Conservation (phyloP, 2,329 filamentous ascomycete species). For the Sporothrix phasma region DNA sequence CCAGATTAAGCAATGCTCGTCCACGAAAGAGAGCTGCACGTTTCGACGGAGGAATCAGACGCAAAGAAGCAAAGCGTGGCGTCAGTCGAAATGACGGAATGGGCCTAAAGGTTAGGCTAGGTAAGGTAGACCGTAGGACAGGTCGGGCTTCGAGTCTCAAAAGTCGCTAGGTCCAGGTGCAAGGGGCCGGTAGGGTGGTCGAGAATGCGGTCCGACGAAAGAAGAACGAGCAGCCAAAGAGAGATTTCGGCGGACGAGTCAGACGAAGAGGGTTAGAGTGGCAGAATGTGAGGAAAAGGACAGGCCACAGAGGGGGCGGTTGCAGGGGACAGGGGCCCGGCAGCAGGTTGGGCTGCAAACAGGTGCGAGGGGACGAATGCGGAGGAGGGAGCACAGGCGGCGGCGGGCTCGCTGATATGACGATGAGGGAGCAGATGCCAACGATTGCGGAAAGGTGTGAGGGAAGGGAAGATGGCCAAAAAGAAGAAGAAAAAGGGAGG, state of each 20-base stretch:
- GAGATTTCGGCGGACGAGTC: background rate
- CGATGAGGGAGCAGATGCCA: background rate
- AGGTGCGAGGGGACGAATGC: background rate
- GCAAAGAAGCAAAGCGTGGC: background rate
- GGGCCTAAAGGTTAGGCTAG: background rate
- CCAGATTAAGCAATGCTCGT: background rate
- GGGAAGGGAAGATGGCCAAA: background rate
- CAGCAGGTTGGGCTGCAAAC: background rate
- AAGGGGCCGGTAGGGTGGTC: background rate
- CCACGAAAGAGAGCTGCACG: background rate
- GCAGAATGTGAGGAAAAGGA: background rate
- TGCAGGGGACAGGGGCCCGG: background rate
- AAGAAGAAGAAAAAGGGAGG: background rate
- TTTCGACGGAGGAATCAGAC: background rate
- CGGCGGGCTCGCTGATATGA: background rate
- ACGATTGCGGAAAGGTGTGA: background rate
- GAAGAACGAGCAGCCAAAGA: background rate
- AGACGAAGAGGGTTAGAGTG: background rate
- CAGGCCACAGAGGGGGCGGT: background rate
- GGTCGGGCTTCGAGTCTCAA: conserved; percentile 10
- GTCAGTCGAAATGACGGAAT: background rate
- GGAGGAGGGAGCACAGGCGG: background rate
- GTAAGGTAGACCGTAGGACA: background rate
- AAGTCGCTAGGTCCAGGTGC: conserved; percentile 8
- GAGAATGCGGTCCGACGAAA: conserved; percentile 6